phyloP scores from a whole-genome alignment of 2,329 filamentous ascomycete genomes.

The Penicillium corylophilum region DNA sequence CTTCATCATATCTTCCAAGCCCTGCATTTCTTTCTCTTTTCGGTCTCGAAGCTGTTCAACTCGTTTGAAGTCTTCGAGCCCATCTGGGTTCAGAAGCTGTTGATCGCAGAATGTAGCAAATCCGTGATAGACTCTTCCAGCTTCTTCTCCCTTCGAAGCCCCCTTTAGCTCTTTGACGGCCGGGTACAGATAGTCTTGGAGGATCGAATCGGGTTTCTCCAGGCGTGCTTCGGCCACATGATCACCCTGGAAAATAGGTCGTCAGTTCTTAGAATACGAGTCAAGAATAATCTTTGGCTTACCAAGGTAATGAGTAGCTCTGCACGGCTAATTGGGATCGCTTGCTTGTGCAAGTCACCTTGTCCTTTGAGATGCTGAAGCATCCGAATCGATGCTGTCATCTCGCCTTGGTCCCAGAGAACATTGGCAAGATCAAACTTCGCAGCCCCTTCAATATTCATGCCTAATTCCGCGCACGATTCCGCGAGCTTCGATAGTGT shows the following conservation, averaged over 20 bases:
- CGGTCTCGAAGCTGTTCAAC: slow-evolving; percentile 75
- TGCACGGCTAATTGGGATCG: slow-evolving; percentile 69
- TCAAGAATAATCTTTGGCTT: slow-evolving; percentile 24
- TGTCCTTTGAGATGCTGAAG: slow-evolving; percentile 70
- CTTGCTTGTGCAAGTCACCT: slow-evolving; percentile 64
- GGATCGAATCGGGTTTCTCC: slow-evolving; percentile 87
- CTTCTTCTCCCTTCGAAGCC: slow-evolving; percentile 65
- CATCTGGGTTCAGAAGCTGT: slow-evolving; percentile 83
- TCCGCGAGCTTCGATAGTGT: slow-evolving; percentile 75
- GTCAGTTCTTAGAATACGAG: slow-evolving; percentile 5
- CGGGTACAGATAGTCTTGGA: slow-evolving; percentile 79
- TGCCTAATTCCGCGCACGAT: slow-evolving; percentile 66
- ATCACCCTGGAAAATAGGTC: slow-evolving; percentile 57
- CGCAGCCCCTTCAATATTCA: slow-evolving; percentile 74
- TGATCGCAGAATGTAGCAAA: slow-evolving; percentile 95
- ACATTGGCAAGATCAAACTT: slow-evolving; percentile 83
- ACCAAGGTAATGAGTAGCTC: slow-evolving; percentile 81
- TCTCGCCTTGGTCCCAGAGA: slow-evolving; percentile 91
- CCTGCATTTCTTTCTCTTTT: slow-evolving; percentile 76
- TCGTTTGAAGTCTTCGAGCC: slow-evolving; percentile 78
- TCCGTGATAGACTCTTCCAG: slow-evolving; percentile 87
- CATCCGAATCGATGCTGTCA: slow-evolving; percentile 83
- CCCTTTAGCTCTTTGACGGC: slow-evolving; percentile 79
- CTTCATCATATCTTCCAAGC: slow-evolving; percentile 63
- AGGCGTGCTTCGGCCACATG: slow-evolving; percentile 86